Base-by-base conservation (phyloP, 2,329 filamentous ascomycete species). In the Trichophyton rubrum region DNA sequence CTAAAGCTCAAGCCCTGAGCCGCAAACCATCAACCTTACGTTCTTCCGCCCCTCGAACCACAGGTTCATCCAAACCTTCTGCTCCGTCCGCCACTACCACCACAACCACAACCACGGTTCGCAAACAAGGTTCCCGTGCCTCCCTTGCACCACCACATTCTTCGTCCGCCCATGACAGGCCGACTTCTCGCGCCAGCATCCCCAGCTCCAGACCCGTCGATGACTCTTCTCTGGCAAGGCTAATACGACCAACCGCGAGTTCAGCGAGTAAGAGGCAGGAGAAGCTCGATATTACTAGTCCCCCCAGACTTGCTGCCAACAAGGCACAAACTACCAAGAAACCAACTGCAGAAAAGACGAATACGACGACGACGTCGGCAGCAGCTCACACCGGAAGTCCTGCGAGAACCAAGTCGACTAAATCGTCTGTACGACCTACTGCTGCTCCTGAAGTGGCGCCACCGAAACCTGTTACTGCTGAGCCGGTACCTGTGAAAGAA, bases 241-340 rank as follows among this genome's bases (percentile, higher is more conserved):
- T 80, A 77, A 80, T 79, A 75, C 74, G 78, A 3, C 78, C 78
- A 22, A 80, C 78, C 11, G 74, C 77, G 35, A 78, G 77, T 63
- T 79, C 77, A 58, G 76, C 77, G 7, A 78, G 71, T 64, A 80
- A 80, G 64, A 68, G 70, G 13, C 76, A 79, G 57, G 78, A 79
- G 15, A 78, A 77, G 64, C 60, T 74, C 3, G 77, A 78, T 27
- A 57, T 68, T 3, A 75, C 72, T 62, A 73, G 71, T 56, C 73
- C 74, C 40, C 72, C 75, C 4, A 71, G 70, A 60, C 47, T 49
- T 13, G 20, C 58, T 8, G 30, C 49, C 27, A 38, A 38, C 33
- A 38, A 38, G 33, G 33, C 9, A 13, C 33, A 38, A 3, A 13
- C 33, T 38, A 38, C 33, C 33, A 38, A 13, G 33, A 38, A 38